These are phyloP conservation scores for Pseudogymnoascus destructans DNA, from an alignment of 2,329 filamentous ascomycete species.

Conservation along the genomic window DNA sequence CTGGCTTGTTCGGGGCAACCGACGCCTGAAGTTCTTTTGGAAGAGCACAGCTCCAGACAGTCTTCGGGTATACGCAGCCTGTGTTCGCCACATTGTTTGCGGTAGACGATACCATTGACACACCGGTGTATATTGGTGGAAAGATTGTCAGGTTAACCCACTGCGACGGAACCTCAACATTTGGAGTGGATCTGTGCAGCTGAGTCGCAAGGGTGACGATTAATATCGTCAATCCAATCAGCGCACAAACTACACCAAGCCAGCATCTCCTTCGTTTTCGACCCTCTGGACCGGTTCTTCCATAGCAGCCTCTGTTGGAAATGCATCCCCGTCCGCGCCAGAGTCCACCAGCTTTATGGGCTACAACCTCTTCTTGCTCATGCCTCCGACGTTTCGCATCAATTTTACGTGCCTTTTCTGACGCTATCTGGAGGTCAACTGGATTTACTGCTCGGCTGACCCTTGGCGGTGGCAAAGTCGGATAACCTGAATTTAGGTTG, in stretches of 20 bases:
- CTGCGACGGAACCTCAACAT: constrained; percentile 31
- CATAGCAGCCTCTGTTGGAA: constrained; percentile 50
- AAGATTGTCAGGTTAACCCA: constrained; percentile 83
- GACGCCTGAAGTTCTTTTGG: constrained; percentile 63
- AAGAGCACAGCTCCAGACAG: constrained; percentile 75
- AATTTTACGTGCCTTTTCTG: constrained; percentile 21
- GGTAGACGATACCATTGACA: constrained; percentile 64
- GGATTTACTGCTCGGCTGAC: background rate
- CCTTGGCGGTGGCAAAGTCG: constrained; percentile 7
- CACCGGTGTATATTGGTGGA: constrained; percentile 73
- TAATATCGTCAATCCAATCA: constrained; percentile 43
- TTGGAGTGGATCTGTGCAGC: constrained; percentile 32
- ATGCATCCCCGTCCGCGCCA: constrained; percentile 56
- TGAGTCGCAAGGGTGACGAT: constrained; percentile 45
- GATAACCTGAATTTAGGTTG: constrained; percentile 25
- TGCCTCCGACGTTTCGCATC: constrained; percentile 37
- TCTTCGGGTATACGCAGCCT: constrained; percentile 57
- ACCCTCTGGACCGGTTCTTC: constrained; percentile 48
- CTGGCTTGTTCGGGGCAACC: constrained; percentile 47
- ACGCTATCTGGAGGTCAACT: constrained; percentile 14
- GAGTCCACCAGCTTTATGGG: constrained; percentile 42
- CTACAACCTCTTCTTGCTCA: constrained; percentile 53
- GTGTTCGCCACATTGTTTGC: constrained; percentile 50
- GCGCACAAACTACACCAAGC: constrained; percentile 35
- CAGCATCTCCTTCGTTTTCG: constrained; percentile 50